phyloP scores from a whole-genome alignment of 208 protist species.

The Leishmania mexicana region DNA sequence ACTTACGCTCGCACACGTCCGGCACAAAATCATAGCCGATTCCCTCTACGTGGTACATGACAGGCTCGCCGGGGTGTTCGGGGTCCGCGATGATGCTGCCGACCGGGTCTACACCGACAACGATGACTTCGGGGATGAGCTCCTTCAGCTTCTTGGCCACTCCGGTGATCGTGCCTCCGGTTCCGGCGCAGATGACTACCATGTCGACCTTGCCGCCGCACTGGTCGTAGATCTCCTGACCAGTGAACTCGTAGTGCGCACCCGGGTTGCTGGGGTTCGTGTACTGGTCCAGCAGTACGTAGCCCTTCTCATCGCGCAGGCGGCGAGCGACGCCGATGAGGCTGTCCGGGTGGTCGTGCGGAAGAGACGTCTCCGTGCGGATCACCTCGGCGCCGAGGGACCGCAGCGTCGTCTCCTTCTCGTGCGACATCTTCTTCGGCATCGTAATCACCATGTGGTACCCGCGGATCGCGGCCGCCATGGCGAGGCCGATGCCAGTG shows the following conservation, averaged over 20 bases:
- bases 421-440: slow-evolving; percentile 98
- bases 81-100: slow-evolving; percentile 96
- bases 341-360: slow-evolving; percentile 95
- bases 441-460: slow-evolving; percentile 98
- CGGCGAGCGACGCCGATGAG: slow-evolving; percentile 96
- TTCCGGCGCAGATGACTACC: slow-evolving; percentile 94
- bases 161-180: slow-evolving; percentile 97
- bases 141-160: slow-evolving; percentile 84
- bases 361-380: slow-evolving; percentile 95
- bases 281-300: slow-evolving; percentile 97
- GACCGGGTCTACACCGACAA: slow-evolving; percentile 97
- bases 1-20: slow-evolving; percentile 90
- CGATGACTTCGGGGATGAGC: slow-evolving; percentile 67
- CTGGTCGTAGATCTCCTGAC: slow-evolving; percentile 95
- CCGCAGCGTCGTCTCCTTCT: slow-evolving; percentile 94
- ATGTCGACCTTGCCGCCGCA: slow-evolving; percentile 96
- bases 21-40: slow-evolving; percentile 99
- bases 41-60: slow-evolving; percentile 95
- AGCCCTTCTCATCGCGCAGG: slow-evolving; percentile 94
- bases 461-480: slow-evolving; percentile 94
- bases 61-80: slow-evolving; percentile 40
- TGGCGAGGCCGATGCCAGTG: slow-evolving; percentile 96
- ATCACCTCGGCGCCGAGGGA: slow-evolving; percentile 97
- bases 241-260: slow-evolving; percentile 96
- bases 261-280: slow-evolving; percentile 94